Evolutionary conservation across 2,329 filamentous ascomycete species (phyloP).

Genomic region (Thelonectria olida): DNA sequence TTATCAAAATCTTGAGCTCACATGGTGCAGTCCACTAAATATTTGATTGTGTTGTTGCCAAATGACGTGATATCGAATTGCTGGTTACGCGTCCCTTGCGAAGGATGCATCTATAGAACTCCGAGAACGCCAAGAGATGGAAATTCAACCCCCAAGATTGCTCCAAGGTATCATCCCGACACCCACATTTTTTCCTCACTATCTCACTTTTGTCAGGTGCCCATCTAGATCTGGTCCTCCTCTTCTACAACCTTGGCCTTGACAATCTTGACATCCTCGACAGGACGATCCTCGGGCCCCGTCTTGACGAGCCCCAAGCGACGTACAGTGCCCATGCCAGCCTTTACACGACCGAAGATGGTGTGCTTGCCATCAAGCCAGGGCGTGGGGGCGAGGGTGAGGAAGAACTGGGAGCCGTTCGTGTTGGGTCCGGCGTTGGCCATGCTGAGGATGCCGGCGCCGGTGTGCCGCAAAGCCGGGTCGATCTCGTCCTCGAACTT

Average conservation of each 20-base stretch:
- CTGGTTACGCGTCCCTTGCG: background rate
- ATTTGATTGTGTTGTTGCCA: background rate
- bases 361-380: slow-evolving; percentile 98
- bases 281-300: slow-evolving; percentile 79
- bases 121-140: slow-evolving; percentile 16
- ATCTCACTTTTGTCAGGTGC: background rate
- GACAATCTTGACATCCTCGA: slow-evolving; percentile 83
- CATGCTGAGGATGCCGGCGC: slow-evolving; percentile 94
- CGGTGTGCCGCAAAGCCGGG: slow-evolving; percentile 83
- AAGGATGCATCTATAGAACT: slow-evolving; percentile 5
- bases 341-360: slow-evolving; percentile 91
- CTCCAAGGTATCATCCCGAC: slow-evolving; percentile 8
- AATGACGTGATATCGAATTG: slow-evolving; percentile 15
- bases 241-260: slow-evolving; percentile 74
- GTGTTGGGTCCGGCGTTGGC: slow-evolving; percentile 93
- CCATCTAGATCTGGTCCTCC: slow-evolving; percentile 48
- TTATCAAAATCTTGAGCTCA: background rate
- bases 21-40: background rate
- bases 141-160: slow-evolving; percentile 1
- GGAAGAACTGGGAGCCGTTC: slow-evolving; percentile 95
- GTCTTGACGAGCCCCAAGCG: slow-evolving; percentile 91
- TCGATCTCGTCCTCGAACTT: slow-evolving; percentile 95
- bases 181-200: background rate
- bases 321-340: slow-evolving; percentile 83
- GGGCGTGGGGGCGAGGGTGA: slow-evolving; percentile 91